Percentiles rank a stretch among this genome's conserved stretches.
These are phyloP conservation scores for Suillus discolor DNA, from an alignment of 768 basidiomycete species.

Conservation along the genomic window DNA sequence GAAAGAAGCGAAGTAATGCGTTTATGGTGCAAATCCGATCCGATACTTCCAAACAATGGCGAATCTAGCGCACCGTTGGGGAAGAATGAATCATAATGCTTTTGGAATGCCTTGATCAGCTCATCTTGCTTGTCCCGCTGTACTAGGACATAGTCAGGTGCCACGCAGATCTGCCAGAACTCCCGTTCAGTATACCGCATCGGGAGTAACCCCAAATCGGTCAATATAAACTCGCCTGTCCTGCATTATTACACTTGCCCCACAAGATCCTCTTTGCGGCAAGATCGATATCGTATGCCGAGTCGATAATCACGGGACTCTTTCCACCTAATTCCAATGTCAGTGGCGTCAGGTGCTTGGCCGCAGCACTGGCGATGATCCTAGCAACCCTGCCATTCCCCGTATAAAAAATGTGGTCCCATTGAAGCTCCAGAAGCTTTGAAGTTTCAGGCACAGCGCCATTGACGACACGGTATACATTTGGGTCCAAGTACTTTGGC, in stretches of 20 bases:
- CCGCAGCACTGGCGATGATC: conserved; percentile 27
- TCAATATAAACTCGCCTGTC: conserved; percentile 46
- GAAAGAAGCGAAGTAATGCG: conserved; percentile 55
- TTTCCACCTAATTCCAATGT: conserved; percentile 42
- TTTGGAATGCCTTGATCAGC: conserved; percentile 47
- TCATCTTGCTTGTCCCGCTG: conserved; percentile 44
- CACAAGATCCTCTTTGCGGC: conserved; percentile 67
- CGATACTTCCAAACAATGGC: conserved; percentile 49
- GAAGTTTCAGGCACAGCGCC: conserved; percentile 45
- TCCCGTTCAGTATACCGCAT: neutral
- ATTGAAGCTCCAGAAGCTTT: conserved; percentile 30
- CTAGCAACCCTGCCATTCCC: conserved; percentile 34
- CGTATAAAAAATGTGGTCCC: conserved; percentile 41
- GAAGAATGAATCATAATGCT: conserved; percentile 50
- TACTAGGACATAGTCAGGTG: conserved; percentile 49
- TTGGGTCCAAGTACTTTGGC: conserved; percentile 54
- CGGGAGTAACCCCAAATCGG: too few relatives aligned
- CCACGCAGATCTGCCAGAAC: conserved; percentile 37
- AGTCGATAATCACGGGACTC: conserved; percentile 47
- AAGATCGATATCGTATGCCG: conserved; percentile 44
- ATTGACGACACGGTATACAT: conserved; percentile 55
- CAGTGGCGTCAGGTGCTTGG: conserved; percentile 36
- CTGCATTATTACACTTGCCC: conserved; percentile 67
- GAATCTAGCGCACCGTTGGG: conserved; percentile 53
- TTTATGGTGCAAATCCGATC: conserved; percentile 54